Evolutionary conservation across 768 basidiomycete genomes (phyloP).

Genomic region (Boletus subparvulus): DNA sequence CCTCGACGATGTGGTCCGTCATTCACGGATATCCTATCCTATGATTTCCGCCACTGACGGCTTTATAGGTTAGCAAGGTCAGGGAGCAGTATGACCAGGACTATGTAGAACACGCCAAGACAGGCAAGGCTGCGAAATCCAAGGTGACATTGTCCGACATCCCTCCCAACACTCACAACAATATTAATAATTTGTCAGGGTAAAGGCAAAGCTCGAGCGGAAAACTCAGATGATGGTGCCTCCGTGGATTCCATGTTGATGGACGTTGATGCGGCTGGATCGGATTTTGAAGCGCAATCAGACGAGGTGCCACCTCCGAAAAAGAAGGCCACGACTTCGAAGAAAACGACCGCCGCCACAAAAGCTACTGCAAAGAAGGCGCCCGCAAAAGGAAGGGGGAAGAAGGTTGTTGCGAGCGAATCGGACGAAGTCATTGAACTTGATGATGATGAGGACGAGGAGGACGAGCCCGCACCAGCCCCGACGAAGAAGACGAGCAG

Average conservation of each 20-base stretch:
- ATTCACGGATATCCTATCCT: background rate
- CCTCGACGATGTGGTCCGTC: constrained; percentile 67
- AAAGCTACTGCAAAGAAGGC: constrained; percentile 45
- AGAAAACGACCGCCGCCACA: constrained; percentile 16
- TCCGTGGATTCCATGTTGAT: constrained; percentile 74
- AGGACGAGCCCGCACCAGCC: constrained; percentile 45
- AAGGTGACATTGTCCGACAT: constrained; percentile 38
- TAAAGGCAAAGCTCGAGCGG: constrained; percentile 51
- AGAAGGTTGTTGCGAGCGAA: constrained; percentile 51
- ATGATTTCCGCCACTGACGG: background rate
- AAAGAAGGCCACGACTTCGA: constrained; percentile 43
- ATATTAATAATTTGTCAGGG: constrained; percentile 33
- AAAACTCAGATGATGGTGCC: constrained; percentile 50
- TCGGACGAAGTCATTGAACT: constrained; percentile 55
- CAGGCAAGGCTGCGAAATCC: constrained; percentile 39
- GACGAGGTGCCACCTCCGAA: constrained; percentile 46
- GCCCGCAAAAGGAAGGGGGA: constrained; percentile 52
- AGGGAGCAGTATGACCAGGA: constrained; percentile 67
- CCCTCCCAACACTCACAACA: background rate
- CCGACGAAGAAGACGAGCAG: constrained; percentile 58
- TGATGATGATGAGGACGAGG: constrained; percentile 54
- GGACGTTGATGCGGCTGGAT: constrained; percentile 62
- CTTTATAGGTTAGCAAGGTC: constrained; percentile 60
- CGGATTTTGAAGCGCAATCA: constrained; percentile 43
- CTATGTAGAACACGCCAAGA: constrained; percentile 49